phyloP scores from a whole-genome alignment of 306 rosid species.

The Inga leiocalycina region DNA sequence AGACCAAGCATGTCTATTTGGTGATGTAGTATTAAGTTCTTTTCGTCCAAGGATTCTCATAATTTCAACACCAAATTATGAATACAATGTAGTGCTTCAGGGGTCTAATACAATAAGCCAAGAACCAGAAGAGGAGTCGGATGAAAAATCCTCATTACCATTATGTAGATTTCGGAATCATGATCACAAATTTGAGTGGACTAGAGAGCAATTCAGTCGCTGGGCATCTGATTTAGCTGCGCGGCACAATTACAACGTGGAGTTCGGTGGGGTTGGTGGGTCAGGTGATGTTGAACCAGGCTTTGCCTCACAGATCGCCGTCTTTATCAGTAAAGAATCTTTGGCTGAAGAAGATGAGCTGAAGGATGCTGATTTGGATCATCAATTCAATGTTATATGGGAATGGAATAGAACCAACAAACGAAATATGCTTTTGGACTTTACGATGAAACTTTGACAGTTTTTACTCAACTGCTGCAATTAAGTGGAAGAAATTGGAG shows the following conservation, averaged over 20 bases:
- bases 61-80: conserved; percentile 94
- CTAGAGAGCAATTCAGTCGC: conserved; percentile 72
- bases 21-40: conserved; percentile 67
- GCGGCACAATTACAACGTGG: conserved; percentile 73
- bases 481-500: neutral
- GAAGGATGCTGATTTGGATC: conserved; percentile 37
- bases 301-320: conserved; percentile 97
- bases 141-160: conserved; percentile 61
- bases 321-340: conserved; percentile 65
- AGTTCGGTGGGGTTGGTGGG: conserved; percentile 93
- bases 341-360: conserved; percentile 20
- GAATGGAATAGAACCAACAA: conserved; percentile 59
- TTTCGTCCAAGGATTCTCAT: conserved; percentile 82
- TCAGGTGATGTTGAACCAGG: conserved; percentile 82
- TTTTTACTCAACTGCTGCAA: conserved; percentile 17
- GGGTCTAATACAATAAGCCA: conserved; percentile 50
- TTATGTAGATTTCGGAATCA: conserved; percentile 85
- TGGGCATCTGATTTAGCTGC: conserved; percentile 84
- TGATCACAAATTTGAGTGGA: conserved; percentile 98
- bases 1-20: conserved; percentile 83
- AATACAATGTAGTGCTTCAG: conserved; percentile 87
- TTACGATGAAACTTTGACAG: conserved; percentile 20
- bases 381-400: conserved; percentile 56
- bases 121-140: conserved; percentile 73
- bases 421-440: conserved; percentile 12